Percentiles rank a stretch among this genome's conserved stretches.
Evolutionary conservation across 2,329 filamentous ascomycete species (phyloP).

Genomic region (Curvularia eragrostidis): DNA sequence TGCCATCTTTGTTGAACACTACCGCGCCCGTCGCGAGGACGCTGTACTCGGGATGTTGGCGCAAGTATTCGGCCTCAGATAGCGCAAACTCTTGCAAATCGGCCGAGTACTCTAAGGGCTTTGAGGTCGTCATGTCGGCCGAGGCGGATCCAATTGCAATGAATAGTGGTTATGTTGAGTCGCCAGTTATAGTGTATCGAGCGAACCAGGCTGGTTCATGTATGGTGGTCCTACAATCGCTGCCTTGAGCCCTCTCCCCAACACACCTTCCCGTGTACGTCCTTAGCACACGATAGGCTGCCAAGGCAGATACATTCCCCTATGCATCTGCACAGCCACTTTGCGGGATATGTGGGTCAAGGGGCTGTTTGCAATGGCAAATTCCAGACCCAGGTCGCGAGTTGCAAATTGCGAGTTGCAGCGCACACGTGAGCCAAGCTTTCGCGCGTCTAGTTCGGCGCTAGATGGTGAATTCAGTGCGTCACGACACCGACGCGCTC

Average conservation of each 20-base stretch:
- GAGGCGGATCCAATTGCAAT: background rate
- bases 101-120: conserved; percentile 28
- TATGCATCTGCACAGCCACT: too few relatives aligned
- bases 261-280: background rate
- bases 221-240: background rate
- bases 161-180: background rate
- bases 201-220: background rate
- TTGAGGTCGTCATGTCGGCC: conserved; percentile 10
- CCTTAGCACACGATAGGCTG: background rate
- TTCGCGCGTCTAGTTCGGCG: conserved; percentile 19
- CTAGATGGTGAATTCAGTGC: conserved; percentile 22
- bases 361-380: background rate
- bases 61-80: conserved; percentile 36
- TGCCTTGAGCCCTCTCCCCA: conserved; percentile 1
- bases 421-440: conserved; percentile 18
- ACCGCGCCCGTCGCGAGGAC: conserved; percentile 39
- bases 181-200: background rate
- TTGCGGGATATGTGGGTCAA: background rate
- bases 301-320: background rate
- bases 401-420: background rate
- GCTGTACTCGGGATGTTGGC: conserved; percentile 36
- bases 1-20: conserved; percentile 43
- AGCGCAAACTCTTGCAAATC: conserved; percentile 40
- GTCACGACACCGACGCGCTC: conserved; percentile 23
- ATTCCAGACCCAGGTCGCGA: background rate